phyloP scores from a whole-genome alignment of 805 yeast genomes.

The Saccharomycopsis malanga region DNA sequence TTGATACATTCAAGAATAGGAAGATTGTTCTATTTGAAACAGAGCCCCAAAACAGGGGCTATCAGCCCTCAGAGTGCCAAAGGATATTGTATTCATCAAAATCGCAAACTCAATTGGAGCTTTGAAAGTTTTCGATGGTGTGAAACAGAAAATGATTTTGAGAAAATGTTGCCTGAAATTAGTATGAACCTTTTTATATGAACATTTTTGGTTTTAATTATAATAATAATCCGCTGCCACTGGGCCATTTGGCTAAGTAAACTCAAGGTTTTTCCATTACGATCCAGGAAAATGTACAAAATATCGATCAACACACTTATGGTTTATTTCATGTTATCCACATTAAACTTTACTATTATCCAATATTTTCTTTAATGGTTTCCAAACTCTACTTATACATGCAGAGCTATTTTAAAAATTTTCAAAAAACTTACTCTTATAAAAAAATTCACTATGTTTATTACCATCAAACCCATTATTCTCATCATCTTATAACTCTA shows the following conservation, averaged over 20 bases:
- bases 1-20: conserved; percentile 81
- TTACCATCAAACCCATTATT: not conserved
- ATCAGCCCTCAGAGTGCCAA: conserved; percentile 51
- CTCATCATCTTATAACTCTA: not conserved
- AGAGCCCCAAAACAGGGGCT: conserved; percentile 46
- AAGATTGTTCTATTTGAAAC: conserved; percentile 53
- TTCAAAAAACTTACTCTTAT: not conserved
- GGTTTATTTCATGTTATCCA: too few relatives aligned
- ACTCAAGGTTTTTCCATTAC: not conserved
- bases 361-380: too few relatives aligned
- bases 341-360: too few relatives aligned
- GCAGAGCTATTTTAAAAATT: not conserved
- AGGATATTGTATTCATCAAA: conserved; percentile 67
- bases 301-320: too few relatives aligned
- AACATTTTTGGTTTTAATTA: too few relatives aligned
- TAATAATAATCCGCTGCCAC: too few relatives aligned
- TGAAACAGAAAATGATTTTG: not conserved
- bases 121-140: conserved; percentile 76
- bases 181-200: not conserved
- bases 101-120: conserved; percentile 75
- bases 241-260: not conserved
- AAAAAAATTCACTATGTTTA: not conserved
- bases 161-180: not conserved
- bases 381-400: too few relatives aligned
- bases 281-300: too few relatives aligned